These are phyloP conservation scores for Colletotrichum noveboracense DNA, from an alignment of 2,329 filamentous ascomycete species.

Conservation along the genomic window DNA sequence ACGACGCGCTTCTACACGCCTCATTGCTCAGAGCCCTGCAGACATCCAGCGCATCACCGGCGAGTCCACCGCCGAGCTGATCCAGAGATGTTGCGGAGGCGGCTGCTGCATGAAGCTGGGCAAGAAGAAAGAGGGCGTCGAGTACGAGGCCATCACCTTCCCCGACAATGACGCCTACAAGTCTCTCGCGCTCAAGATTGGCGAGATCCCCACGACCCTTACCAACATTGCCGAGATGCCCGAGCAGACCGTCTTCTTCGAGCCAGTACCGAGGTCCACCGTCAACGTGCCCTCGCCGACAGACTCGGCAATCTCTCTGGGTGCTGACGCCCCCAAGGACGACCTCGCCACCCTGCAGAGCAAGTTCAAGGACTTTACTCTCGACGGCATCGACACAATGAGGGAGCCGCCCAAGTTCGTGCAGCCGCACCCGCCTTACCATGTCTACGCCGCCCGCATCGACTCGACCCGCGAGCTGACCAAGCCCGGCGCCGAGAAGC, in stretches of 20 bases:
- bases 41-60: conserved; percentile 70
- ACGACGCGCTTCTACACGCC: conserved; percentile 71
- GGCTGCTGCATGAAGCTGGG: conserved; percentile 64
- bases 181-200: conserved; percentile 78
- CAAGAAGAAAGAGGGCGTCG: conserved; percentile 47
- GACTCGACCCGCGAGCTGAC: conserved; percentile 88
- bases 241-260: conserved; percentile 75
- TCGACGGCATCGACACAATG: conserved; percentile 57
- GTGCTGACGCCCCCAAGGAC: conserved; percentile 40
- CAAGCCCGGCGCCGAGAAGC: conserved; percentile 87
- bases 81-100: conserved; percentile 68
- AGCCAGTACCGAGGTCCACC: conserved; percentile 54
- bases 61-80: conserved; percentile 65
- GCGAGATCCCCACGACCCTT: conserved; percentile 74
- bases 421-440: conserved; percentile 91
- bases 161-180: conserved; percentile 88
- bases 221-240: conserved; percentile 76
- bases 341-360: conserved; percentile 25
- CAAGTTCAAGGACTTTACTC: conserved; percentile 31
- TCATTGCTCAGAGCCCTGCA: conserved; percentile 67
- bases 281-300: conserved; percentile 43
- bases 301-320: conserved; percentile 55
- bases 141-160: conserved; percentile 58
- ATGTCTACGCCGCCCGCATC: conserved; percentile 89
- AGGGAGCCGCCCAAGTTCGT: conserved; percentile 87